Base-by-base conservation (phyloP, 768 basidiomycete species). In the Fibroporia radiculosa region DNA sequence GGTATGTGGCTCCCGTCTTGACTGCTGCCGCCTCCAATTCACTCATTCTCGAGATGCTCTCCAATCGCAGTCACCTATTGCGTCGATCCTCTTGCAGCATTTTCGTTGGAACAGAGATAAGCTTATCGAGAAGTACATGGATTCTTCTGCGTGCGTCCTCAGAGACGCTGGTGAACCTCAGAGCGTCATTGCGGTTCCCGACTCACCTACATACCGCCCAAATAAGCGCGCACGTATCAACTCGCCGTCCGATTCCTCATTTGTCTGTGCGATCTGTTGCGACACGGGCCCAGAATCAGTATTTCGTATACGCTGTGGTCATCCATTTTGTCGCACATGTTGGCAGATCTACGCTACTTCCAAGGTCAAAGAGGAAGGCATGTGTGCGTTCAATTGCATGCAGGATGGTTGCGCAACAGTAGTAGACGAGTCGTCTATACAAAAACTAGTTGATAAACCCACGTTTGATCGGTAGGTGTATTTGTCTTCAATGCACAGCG, bases 51-150 rank as follows among this genome's bases (percentile, higher is more conserved):
- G 22, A 12, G 29, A 16, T 39, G 26, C 36, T 22, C 28, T 3
- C 37, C 10, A 25, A n/a, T 35, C 35, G 31, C 59, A 93, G 93
- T 56, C 66, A 1, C 77, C 77, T 54, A 78, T 77, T 2, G 92
- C 90, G 2, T 73, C 80, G 3, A 70, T 93, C 25, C 73, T 99
- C 3, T 69, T 99, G 43, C 81, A 92, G 26, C 70, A 89, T 65
- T 79, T 84, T 72, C 72, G 74, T 43, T 99, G 96, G 96, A 97
- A 98, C 72, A 90, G 85, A 58, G 96, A 99, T 61, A 81, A 83
- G 35, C 75, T 99, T 24, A 89, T 93, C 54, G 95, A 98, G 66
- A 84, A 85, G 61, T 98, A 88, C 66, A 93, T 96, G 90, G 95
- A 97, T 54, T 85, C 88, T 45, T 77, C 88, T 1, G 69, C 77